Evolutionary conservation across 306 rosid species (phyloP).

Genomic region (Oemleria cerasiformis): DNA sequence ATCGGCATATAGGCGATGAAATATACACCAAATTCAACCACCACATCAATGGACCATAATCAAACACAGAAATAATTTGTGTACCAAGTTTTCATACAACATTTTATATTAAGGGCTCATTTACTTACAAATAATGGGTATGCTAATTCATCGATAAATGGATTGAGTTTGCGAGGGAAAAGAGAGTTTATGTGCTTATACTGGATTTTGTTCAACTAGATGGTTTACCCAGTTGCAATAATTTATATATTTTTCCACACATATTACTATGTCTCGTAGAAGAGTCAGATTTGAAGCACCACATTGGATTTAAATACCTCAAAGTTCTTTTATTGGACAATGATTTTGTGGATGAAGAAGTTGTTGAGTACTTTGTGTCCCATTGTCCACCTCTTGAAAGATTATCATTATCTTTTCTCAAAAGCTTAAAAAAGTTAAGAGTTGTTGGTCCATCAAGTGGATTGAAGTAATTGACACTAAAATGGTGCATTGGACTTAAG

Average conservation of each 20-base stretch:
- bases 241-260: not conserved
- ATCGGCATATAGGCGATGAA: too few species aligned
- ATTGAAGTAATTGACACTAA: not conserved
- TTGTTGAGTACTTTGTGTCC: not conserved
- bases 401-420: not conserved
- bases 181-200: not conserved
- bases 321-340: not conserved
- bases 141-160: not conserved
- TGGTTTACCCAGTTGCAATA: not conserved
- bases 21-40: too few species aligned
- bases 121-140: not conserved
- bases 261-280: not conserved
- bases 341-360: not conserved
- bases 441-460: not conserved
- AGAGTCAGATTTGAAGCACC: not conserved
- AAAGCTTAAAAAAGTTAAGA: not conserved
- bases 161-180: constrained; percentile 2
- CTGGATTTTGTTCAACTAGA: not conserved
- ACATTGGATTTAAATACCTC: not conserved
- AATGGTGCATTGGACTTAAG: fast-evolving
- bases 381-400: constrained; percentile 5
- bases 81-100: too few species aligned
- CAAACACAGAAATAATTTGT: too few species aligned
- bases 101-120: too few species aligned
- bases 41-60: too few species aligned